Conservation (phyloP, 2,329 filamentous ascomycete species). For the Epichloe brachyelytri region DNA sequence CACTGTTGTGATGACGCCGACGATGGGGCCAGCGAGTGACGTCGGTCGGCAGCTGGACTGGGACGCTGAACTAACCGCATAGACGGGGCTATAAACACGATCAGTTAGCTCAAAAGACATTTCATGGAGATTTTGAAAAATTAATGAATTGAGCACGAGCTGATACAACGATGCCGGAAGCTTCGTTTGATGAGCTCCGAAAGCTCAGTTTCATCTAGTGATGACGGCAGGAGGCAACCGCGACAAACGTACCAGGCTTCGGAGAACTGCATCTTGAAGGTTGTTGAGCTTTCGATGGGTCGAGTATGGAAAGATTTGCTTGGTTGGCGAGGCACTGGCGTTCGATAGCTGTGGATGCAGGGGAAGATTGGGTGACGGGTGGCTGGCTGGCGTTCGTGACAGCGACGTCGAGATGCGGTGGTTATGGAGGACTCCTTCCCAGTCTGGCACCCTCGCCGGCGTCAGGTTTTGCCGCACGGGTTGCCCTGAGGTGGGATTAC, state of each 20-base stretch:
- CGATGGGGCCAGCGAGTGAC: constrained; percentile 13
- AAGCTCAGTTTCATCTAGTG: constrained; percentile 12
- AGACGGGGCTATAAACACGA: constrained; percentile 63
- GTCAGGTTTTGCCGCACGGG: constrained; percentile 28
- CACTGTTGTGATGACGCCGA: constrained; percentile 10
- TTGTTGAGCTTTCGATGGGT: constrained; percentile 15
- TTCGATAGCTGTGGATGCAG: constrained; percentile 8
- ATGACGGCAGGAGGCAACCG: constrained; percentile 18
- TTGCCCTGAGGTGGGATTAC: constrained; percentile 1
- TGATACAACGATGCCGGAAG: constrained; percentile 14
- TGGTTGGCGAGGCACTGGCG: neutral
- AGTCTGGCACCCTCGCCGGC: constrained; percentile 25
- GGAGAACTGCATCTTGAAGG: constrained; percentile 52
- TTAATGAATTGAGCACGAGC: neutral
- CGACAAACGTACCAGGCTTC: constrained; percentile 62
- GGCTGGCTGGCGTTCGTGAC: constrained; percentile 9
- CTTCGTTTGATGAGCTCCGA: constrained; percentile 16
- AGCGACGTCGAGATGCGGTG: constrained; percentile 15
- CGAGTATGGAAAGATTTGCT: constrained; percentile 7
- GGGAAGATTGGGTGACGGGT: constrained; percentile 15
- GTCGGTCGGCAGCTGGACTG: constrained; percentile 17
- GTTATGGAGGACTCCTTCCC: constrained; percentile 26
- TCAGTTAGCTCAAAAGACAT: constrained; percentile 28
- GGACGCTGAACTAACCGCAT: constrained; percentile 69
- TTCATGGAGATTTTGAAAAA: constrained; percentile 2